Conservation (phyloP, 768 basidiomycete genomes). For the Erythrobasidium yunnanense region DNA sequence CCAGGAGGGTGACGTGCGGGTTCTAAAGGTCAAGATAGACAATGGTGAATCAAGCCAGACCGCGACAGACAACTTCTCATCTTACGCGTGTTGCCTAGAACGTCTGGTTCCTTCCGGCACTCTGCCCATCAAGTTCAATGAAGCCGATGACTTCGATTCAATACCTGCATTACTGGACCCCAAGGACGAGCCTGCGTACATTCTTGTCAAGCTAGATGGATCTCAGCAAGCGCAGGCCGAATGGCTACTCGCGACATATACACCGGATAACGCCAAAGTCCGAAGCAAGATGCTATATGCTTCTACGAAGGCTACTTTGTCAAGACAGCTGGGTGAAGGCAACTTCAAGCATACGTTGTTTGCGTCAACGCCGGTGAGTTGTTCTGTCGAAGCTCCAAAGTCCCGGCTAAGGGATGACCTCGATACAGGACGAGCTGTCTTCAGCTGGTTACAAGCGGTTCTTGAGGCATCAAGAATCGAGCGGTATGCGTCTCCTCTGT, state of each 20-base stretch:
- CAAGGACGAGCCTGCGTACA: background rate
- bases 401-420: background rate
- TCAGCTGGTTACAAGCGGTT: constrained; percentile 59
- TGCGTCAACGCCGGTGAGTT: constrained; percentile 50
- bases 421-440: constrained; percentile 43
- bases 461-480: constrained; percentile 51
- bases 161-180: background rate
- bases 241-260: constrained; percentile 68
- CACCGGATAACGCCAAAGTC: constrained; percentile 69
- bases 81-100: background rate
- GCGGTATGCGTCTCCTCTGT: background rate
- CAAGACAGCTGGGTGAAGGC: constrained; percentile 62
- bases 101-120: constrained; percentile 13
- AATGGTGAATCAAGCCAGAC: background rate
- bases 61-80: background rate
- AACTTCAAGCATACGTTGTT: constrained; percentile 64
- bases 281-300: constrained; percentile 89
- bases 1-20: background rate
- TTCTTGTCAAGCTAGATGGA: constrained; percentile 14
- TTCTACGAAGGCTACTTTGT: constrained; percentile 58
- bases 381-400: background rate
- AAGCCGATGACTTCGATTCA: background rate
- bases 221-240: constrained; percentile 34
- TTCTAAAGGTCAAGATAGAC: constrained; percentile 2
- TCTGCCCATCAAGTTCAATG: background rate